phyloP scores from a whole-genome alignment of 73 alveolate genomes.

The Paramecium bursaria region DNA sequence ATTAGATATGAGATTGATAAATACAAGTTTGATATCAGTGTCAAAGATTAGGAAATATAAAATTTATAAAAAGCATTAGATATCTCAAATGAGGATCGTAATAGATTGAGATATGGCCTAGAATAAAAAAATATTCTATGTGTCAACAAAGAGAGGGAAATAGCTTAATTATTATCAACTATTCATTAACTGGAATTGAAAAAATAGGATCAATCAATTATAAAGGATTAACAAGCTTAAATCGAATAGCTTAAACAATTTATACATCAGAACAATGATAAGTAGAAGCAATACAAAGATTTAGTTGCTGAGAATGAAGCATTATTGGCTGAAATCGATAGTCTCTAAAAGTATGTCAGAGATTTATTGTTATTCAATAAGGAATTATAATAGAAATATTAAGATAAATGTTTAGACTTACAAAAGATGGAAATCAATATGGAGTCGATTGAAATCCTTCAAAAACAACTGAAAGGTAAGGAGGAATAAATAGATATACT shows the following conservation, averaged over 20 bases:
- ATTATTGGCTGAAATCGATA: background rate
- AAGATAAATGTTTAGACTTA: slow-evolving; percentile 9
- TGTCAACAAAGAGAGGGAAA: slow-evolving; percentile 52
- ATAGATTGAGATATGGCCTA: slow-evolving; percentile 11
- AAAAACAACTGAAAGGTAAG: slow-evolving; percentile 39
- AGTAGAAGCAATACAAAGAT: background rate
- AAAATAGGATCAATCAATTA: background rate
- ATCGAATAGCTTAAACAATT: slow-evolving; percentile 9
- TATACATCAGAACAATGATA: background rate
- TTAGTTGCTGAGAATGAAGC: background rate
- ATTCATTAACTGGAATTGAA: slow-evolving; percentile 50
- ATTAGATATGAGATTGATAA: background rate
- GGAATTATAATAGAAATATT: slow-evolving; percentile 16
- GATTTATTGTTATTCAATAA: slow-evolving; percentile 26
- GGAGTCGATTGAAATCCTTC: background rate
- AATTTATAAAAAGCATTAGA: slow-evolving; percentile 32
- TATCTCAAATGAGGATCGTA: slow-evolving; percentile 26
- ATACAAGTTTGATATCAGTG: background rate
- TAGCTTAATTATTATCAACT: slow-evolving; percentile 49
- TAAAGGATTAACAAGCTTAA: background rate
- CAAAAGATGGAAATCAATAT: background rate
- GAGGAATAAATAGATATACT: slow-evolving; percentile 37
- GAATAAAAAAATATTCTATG: slow-evolving; percentile 30
- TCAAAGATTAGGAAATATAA: slow-evolving; percentile 1
- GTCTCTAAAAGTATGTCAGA: slow-evolving; percentile 6